These are phyloP conservation scores for Vaccinium myrtillus DNA, from an alignment of 148 eudicot species.

Conservation along the genomic window DNA sequence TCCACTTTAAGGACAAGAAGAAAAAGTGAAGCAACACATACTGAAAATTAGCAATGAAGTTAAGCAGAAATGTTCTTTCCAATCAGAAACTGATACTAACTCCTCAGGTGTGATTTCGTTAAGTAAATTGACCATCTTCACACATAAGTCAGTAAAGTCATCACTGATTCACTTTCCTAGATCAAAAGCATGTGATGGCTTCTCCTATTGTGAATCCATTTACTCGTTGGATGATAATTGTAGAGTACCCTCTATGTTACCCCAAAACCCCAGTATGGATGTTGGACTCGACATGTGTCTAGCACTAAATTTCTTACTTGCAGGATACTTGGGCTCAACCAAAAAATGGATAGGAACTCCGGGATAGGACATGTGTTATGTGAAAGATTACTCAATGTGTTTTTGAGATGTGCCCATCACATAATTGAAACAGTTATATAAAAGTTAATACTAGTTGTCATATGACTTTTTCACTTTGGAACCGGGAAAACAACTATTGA, in stretches of 20 bases:
- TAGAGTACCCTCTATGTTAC: not conserved
- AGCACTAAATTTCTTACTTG: not conserved
- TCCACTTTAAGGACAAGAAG: not conserved
- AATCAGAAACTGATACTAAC: not conserved
- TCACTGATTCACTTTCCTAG: not conserved
- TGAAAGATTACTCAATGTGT: not conserved
- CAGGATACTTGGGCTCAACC: not conserved
- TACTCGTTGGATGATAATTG: not conserved
- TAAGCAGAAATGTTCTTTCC: not conserved
- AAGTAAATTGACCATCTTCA: not conserved
- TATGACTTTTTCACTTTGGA: not conserved
- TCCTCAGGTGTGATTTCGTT: not conserved
- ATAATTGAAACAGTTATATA: not conserved
- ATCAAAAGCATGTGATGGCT: not conserved
- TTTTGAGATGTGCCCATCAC: not conserved
- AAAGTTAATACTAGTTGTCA: not conserved
- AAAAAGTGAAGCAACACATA: not conserved
- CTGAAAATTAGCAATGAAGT: not conserved
- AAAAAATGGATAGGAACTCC: not conserved
- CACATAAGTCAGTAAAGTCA: not conserved
- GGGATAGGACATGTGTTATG: not conserved
- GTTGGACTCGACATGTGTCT: not conserved
- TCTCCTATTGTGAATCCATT: not conserved
- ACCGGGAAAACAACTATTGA: not conserved
- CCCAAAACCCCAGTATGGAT: not conserved